Base-by-base conservation (phyloP, 805 yeast species). In the Lipomyces yamanashiensis region DNA sequence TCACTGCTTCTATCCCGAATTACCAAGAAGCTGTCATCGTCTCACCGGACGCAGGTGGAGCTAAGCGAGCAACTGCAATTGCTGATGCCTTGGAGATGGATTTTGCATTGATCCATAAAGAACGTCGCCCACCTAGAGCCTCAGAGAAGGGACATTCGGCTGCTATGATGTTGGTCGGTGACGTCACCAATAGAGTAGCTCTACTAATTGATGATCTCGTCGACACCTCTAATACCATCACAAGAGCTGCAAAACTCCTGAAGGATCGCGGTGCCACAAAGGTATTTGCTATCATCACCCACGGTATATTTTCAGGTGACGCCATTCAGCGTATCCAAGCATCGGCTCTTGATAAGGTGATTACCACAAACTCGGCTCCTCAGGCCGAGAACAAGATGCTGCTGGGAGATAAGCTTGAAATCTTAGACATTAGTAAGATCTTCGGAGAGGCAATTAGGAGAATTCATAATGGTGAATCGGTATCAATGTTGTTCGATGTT, bases 21-120 rank as follows among this genome's bases (percentile, higher is more conserved):
- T 90, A 86, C 74, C 84, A 84, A 69, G 88, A 92, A 47, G 89
- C 93, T 48, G 96, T 95, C 7, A 86, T 95, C 71, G 98, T 95
- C 40, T 91, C 97, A 0, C 99, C 99, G 0, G 99, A 95, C 77
- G 95, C 98, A 23, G 99, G 99, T 73, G 99, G 99, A 67, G 99
- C 99, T 55, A 95, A 95, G 76, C 81, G 99, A 69, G 98, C 99
- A 39, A 90, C 97, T 0, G 88, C 93, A 0, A 84, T 95, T 65
- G 99, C 99, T 1, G 99, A 95, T 77, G 84, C 89, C 0, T 78
- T 95, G 62, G 92, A 90, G 19, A 84, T 95, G 79, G 84, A 92
- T 33, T 92, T 95, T 79, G 99, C 99, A 0, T 80, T 95, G 76
- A 92, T 95, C 68, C 98, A 95, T 77, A 95, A 95, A 77, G 99